A percentile compares a stretch with the other conserved stretches of the same genome.
Conservation (phyloP, 2,329 filamentous ascomycete genomes). For the Dactylonectria macrodidyma region DNA sequence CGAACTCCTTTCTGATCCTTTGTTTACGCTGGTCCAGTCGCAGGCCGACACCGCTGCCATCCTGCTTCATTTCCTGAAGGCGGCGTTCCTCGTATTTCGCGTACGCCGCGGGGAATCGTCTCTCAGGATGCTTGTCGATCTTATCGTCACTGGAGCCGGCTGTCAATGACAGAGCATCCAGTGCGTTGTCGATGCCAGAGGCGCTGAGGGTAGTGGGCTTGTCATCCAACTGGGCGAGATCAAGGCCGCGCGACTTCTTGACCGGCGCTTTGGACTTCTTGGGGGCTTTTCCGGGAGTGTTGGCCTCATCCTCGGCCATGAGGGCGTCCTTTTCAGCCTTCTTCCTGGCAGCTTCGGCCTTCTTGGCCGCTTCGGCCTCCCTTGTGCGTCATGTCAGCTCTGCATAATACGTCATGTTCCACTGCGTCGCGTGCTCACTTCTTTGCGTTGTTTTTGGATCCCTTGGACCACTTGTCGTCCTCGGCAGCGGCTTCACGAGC, state of each 20-base stretch:
- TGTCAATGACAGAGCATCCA: conserved; percentile 85
- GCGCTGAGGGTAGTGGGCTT: conserved; percentile 79
- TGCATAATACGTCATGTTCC: conserved; percentile 5
- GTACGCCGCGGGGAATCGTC: conserved; percentile 89
- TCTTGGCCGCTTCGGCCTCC: conserved; percentile 69
- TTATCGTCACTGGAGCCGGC: conserved; percentile 71
- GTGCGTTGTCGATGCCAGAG: conserved; percentile 91
- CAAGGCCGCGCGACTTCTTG: conserved; percentile 81
- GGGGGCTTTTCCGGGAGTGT: conserved; percentile 68
- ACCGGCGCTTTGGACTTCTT: conserved; percentile 79
- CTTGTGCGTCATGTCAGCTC: conserved; percentile 47
- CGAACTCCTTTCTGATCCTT: conserved; percentile 90
- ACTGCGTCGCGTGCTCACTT: conserved; percentile 73
- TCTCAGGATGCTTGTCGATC: conserved; percentile 90
- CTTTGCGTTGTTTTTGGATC: conserved; percentile 87
- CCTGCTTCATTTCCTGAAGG: conserved; percentile 86
- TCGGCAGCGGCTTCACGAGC: conserved; percentile 78
- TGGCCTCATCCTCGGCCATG: conserved; percentile 85
- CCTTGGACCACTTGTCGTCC: conserved; percentile 85
- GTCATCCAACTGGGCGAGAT: conserved; percentile 82
- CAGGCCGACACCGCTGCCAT: conserved; percentile 80
- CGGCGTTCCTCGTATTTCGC: conserved; percentile 86
- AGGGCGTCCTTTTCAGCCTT: conserved; percentile 93
- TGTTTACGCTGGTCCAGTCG: conserved; percentile 88
- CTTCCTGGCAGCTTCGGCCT: conserved; percentile 88